Base-by-base conservation (phyloP, 1,284 basidiomycete species). In the Coniferiporia weirii region DNA sequence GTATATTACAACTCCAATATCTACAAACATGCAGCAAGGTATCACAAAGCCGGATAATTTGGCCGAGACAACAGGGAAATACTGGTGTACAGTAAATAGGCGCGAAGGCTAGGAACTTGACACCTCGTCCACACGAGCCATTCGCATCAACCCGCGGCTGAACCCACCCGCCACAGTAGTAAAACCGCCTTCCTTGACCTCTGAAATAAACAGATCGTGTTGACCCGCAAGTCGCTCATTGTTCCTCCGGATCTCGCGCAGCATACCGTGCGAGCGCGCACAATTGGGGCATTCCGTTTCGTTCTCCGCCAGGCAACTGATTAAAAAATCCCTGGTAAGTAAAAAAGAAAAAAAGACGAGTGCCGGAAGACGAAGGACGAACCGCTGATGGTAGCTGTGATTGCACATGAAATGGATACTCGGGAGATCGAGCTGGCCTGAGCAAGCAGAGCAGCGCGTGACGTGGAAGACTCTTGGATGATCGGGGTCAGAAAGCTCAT, bases 371-470 rank as follows among this genome's bases (percentile, higher is more conserved):
- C 46, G 43, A 53, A 64, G 49, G 47, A 75, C 74, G 19, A 54
- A 91, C 90, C 93, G 78, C 71, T 96, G 93, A 70, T 99, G 97
- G 75, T 93, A 99, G 63, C 90, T 94, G 72, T 99, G 96, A 68
- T 91, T 89, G 74, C 95, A 99, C 95, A 98, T 97, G 69, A 98
- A 99, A 72, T 99, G 95, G 3, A 98, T 82, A 60, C 85, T 90
- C 0, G 96, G 96, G 17, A 98, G 80, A 70, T 98, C 95, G 61
- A 98, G 82, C 67, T 91, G 90, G 0, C 87, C 91, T 15, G 85
- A 81, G 70, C 97, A 98, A 4, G 86, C 81, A 13, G 92, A 87
- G 71, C 96, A 99, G 44, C 92, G 80, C 3, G 93, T 95, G 65
- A 95, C 91, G 68, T 98, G 95, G 78, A 98, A 97, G 17, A 98